A percentile compares a stretch with the other conserved stretches of the same genome.
phyloP scores from a whole-genome alignment of 192 early-diverging fungal species.

The Entophlyctis helioformis region DNA sequence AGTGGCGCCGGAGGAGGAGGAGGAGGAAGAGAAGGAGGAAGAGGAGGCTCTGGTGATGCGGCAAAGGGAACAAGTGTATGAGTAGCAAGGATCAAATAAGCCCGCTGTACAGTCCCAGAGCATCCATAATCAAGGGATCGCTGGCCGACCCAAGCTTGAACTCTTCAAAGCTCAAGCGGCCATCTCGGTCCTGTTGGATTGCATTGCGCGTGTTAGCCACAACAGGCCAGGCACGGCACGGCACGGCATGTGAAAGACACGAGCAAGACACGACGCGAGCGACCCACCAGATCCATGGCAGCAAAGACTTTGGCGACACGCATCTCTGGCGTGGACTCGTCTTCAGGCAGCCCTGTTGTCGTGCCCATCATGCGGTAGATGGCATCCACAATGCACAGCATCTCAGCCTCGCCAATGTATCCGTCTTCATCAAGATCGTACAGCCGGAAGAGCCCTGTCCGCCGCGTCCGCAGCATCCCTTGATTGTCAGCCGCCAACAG shows the following conservation, averaged over 20 bases:
- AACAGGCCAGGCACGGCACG: background rate
- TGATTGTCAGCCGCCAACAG: background rate
- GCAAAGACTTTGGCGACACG: slow-evolving; percentile 80
- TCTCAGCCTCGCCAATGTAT: slow-evolving; percentile 75
- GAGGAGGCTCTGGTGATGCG: background rate
- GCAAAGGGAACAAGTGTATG: background rate
- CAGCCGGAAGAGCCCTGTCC: slow-evolving; percentile 66
- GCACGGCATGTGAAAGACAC: background rate
- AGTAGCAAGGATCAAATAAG: slow-evolving; percentile 42
- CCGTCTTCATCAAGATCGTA: slow-evolving; percentile 89
- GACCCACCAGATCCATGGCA: slow-evolving; percentile 66
- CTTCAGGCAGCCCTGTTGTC: slow-evolving; percentile 78
- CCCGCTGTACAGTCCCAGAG: slow-evolving; percentile 77
- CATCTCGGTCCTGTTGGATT: slow-evolving; percentile 57
- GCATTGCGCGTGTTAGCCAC: background rate
- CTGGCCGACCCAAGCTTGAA: slow-evolving; percentile 79
- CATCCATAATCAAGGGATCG: slow-evolving; percentile 78
- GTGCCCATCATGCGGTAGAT: slow-evolving; percentile 91
- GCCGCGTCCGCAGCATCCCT: background rate
- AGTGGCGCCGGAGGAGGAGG: background rate
- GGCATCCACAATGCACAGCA: slow-evolving; percentile 84
- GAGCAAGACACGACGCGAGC: slow-evolving; percentile 1
- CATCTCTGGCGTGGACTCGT: slow-evolving; percentile 86
- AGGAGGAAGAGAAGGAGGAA: background rate
- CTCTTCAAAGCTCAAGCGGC: slow-evolving; percentile 67